Conservation (phyloP, 441 rosid genomes). For the Metrosideros polymorpha region DNA sequence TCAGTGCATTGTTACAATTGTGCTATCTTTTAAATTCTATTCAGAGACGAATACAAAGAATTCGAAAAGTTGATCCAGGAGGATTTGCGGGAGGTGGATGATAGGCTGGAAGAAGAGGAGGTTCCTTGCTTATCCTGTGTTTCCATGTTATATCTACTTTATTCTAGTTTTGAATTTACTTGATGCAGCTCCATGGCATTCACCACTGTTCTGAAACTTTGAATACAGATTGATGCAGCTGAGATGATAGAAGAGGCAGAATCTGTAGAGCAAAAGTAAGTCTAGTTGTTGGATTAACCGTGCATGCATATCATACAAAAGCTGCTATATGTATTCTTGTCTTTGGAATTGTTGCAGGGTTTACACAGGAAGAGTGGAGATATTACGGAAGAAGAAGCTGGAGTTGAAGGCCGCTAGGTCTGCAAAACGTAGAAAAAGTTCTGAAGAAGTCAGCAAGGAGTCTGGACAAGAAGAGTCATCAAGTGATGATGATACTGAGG, state of each 20-base stretch:
- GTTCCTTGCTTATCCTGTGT: conserved; percentile 16
- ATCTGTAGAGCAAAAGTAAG: conserved; percentile 81
- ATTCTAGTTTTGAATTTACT: not conserved
- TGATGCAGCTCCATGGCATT: not conserved
- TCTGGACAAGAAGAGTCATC: conserved; percentile 36
- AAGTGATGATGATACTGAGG: conserved; percentile 53
- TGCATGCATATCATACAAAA: not conserved
- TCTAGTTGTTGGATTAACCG: not conserved
- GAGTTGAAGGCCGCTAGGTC: conserved; percentile 61
- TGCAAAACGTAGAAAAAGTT: conserved; percentile 41
- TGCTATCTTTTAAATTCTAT: not conserved
- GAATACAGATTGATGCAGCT: conserved; percentile 85
- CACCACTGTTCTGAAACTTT: not conserved
- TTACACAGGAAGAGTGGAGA: conserved; percentile 59
- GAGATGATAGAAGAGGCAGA: conserved; percentile 86
- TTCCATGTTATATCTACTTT: not conserved
- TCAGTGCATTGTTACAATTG: not conserved
- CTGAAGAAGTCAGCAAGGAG: conserved; percentile 26
- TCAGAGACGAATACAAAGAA: conserved; percentile 92
- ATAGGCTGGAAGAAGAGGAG: conserved; percentile 95
- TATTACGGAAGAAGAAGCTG: conserved; percentile 52
- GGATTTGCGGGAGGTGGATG: conserved; percentile 78
- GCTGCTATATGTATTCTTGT: not conserved
- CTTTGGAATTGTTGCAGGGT: conserved; percentile 22
- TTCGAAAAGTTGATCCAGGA: conserved; percentile 91